Evolutionary conservation across 371 early-diverging fungal genomes (phyloP), one percentile per base, ranked within the genome.

Genomic region (Mucor lusitanicus): DNA sequence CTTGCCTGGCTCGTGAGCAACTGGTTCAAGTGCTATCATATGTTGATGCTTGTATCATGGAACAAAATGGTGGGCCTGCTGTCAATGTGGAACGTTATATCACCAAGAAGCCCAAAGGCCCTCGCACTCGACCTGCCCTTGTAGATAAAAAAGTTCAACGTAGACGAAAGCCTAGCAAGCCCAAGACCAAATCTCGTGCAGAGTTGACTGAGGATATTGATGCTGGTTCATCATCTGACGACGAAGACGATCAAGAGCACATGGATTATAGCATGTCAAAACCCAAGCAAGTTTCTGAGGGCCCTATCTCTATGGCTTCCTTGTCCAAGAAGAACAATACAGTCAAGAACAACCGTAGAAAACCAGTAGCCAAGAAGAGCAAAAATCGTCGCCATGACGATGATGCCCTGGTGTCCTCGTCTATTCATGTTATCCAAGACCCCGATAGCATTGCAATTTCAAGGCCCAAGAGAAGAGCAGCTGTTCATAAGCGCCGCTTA

Each of bases 1-100:
- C 83, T n/a, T 69, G 81, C 55, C 62, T 83, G 39, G 76, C 71
- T 42, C 83, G 81, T 21, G 79, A 79, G n/a, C 77, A 79, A 44
- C 54, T 83, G 50, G 76, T 80, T 11, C 68, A 74, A 37, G 64
- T 83, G 3, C 27, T 83, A 56, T 72, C 68, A 17, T 83, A 83
- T 76, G 83, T 83, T 3, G 83, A 83, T 50, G 83, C 83, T 17
- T 83, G 83, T 64, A 75, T 83, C 55, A 35, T 64, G 9, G 83
- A 83, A 48, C 83, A 83, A 61, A 68, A 74, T 6, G 83, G 83
- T 28, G 83, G 83, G n/a, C 76, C 81, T 15, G 62, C 69, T 53
- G 83, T 83, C 2, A 67, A 76, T 54, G 63, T 83, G 0, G 67
- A 77, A 5, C 62, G 75, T 44, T 83, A 72, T 59, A 77, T 83